Conservation (phyloP, 2,329 filamentous ascomycete species). For the Ramichloridium luteum region DNA sequence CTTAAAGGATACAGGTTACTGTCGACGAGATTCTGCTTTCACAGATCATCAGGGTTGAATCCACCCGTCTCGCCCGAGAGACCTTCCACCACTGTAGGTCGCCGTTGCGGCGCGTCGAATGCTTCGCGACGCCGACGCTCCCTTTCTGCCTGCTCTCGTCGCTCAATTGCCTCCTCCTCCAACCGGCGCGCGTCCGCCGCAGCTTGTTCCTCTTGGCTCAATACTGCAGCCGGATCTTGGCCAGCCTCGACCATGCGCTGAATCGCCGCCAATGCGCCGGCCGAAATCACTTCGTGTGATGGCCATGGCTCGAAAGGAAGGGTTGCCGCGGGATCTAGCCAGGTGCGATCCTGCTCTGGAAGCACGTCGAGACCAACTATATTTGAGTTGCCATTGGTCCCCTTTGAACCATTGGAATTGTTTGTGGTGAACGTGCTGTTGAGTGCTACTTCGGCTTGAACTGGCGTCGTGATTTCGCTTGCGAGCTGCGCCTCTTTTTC, state of each 20-base stretch:
- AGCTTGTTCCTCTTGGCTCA: slow-evolving; percentile 33
- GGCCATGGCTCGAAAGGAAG: slow-evolving; percentile 66
- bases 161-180: slow-evolving; percentile 30
- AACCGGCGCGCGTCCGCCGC: slow-evolving; percentile 24
- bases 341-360: too few species aligned
- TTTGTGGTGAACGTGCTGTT: too few species aligned
- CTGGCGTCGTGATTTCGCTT: too few species aligned
- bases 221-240: slow-evolving; percentile 42
- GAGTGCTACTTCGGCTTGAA: too few species aligned
- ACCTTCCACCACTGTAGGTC: neutral
- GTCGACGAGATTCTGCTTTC: too few species aligned
- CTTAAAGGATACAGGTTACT: too few species aligned
- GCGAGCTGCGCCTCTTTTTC: slow-evolving; percentile 28
- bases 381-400: too few species aligned
- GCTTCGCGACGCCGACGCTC: slow-evolving; percentile 8
- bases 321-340: too few species aligned
- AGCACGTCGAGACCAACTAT: too few species aligned
- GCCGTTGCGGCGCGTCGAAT: too few species aligned
- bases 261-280: slow-evolving; percentile 50
- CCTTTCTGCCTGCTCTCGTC: slow-evolving; percentile 21
- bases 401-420: too few species aligned
- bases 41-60: neutral
- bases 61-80: neutral
- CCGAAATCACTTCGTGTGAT: slow-evolving; percentile 53
- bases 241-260: slow-evolving; percentile 52